A percentile compares a stretch with the other conserved stretches of the same genome.
These are phyloP conservation scores for Ogataea nitratoaversa DNA, from an alignment of 805 yeast genomes.

Conservation along the genomic window DNA sequence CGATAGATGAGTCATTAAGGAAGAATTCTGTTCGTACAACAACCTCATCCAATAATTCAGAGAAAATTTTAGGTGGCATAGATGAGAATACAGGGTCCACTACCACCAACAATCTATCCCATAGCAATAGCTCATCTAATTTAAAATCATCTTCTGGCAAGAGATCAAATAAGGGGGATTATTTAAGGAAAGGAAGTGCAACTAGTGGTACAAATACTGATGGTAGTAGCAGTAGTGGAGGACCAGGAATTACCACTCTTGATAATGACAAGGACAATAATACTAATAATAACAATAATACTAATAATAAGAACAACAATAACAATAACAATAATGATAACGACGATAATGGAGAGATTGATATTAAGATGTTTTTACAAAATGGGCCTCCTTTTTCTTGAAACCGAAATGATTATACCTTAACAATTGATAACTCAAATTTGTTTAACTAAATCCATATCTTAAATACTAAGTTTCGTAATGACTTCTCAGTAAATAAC, in stretches of 20 bases:
- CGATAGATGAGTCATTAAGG: slow-evolving; percentile 16
- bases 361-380: slow-evolving; percentile 21
- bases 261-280: slow-evolving; percentile 3
- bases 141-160: not conserved
- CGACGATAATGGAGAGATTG: slow-evolving; percentile 20
- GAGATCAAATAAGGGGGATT: not conserved
- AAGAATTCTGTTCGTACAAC: slow-evolving; percentile 10
- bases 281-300: slow-evolving; percentile 1
- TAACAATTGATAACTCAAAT: too few relatives aligned
- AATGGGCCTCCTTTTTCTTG: slow-evolving; percentile 3
- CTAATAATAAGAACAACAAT: slow-evolving; percentile 2
- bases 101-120: slow-evolving; percentile 3
- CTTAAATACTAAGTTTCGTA: too few relatives aligned
- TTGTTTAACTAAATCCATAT: too few relatives aligned
- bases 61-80: slow-evolving; percentile 6
- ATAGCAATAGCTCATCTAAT: too few relatives aligned
- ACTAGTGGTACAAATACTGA: slow-evolving; percentile 14
- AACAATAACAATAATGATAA: slow-evolving; percentile 2
- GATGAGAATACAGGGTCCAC: slow-evolving; percentile 3
- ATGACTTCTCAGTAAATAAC: too few relatives aligned
- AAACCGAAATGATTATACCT: too few relatives aligned
- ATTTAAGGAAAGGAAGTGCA: slow-evolving; percentile 13
- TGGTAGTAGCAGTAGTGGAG: slow-evolving; percentile 3
- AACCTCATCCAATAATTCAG: slow-evolving; percentile 2
- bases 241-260: not conserved